phyloP scores from a whole-genome alignment of 2,329 filamentous ascomycete genomes.

The Talaromyces islandicus region DNA sequence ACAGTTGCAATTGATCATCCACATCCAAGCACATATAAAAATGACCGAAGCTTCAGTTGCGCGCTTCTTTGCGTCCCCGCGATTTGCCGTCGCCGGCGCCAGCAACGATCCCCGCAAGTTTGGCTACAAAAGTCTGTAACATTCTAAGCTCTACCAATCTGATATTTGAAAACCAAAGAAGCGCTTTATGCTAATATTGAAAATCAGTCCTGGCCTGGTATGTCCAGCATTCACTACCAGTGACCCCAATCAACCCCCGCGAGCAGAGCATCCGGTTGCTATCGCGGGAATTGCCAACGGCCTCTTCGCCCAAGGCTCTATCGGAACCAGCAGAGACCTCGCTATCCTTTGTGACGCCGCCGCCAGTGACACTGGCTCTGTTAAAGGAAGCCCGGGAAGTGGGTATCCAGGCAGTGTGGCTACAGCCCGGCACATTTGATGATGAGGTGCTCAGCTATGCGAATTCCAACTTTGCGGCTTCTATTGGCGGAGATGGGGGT shows the following conservation, averaged over 20 bases:
- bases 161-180: background rate
- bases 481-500: slow-evolving; percentile 61
- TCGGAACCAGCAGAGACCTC: slow-evolving; percentile 63
- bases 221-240: slow-evolving; percentile 65
- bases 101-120: slow-evolving; percentile 80
- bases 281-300: slow-evolving; percentile 54
- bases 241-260: slow-evolving; percentile 77
- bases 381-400: slow-evolving; percentile 70
- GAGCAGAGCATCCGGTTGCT: slow-evolving; percentile 59
- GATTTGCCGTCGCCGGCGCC: slow-evolving; percentile 85
- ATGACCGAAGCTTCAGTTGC: slow-evolving; percentile 50
- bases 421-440: slow-evolving; percentile 87
- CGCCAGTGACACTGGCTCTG: slow-evolving; percentile 65
- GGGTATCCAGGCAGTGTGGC: slow-evolving; percentile 71
- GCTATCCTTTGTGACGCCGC: slow-evolving; percentile 83
- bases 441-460: slow-evolving; percentile 68
- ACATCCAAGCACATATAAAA: background rate
- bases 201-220: slow-evolving; percentile 83
- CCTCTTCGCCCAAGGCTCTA: slow-evolving; percentile 61
- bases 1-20: background rate
- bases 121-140: slow-evolving; percentile 67
- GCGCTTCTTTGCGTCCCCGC: slow-evolving; percentile 71
- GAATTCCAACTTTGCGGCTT: slow-evolving; percentile 61
- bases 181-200: slow-evolving; percentile 3
- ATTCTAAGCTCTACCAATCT: background rate